Percentiles rank a stretch among this genome's conserved stretches.
Conservation (phyloP, 306 rosid species). For the Quercus mongolica region DNA sequence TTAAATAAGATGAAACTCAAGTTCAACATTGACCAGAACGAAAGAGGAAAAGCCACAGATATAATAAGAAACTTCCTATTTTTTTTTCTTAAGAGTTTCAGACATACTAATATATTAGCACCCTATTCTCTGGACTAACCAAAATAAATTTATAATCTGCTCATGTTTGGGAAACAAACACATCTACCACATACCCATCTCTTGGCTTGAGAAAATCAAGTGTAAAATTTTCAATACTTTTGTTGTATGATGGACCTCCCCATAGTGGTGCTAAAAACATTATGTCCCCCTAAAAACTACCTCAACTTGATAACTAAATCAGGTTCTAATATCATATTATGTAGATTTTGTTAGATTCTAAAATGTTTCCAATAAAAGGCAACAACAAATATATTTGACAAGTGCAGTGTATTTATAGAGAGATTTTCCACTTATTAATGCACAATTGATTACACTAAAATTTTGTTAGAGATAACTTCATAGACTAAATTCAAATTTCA, state of each 20-base stretch:
- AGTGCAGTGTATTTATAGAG: too few relatives aligned
- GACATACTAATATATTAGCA: not conserved
- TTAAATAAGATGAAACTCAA: not conserved
- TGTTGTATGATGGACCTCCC: conserved; percentile 36
- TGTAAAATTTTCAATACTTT: conserved; percentile 18
- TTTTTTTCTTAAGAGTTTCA: not conserved
- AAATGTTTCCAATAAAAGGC: too few relatives aligned
- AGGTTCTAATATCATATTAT: not conserved
- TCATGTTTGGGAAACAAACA: not conserved
- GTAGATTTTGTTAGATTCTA: not conserved
- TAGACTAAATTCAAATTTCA: too few relatives aligned
- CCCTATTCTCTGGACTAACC: not conserved
- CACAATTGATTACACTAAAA: too few relatives aligned
- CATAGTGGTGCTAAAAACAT: conserved; percentile 39
- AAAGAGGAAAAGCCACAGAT: not conserved
- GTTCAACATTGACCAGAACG: not conserved
- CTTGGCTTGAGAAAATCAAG: conserved; percentile 33
- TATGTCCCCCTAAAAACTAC: conserved; percentile 26
- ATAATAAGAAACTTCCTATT: not conserved
- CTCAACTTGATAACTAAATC: not conserved
- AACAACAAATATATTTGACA: too few relatives aligned
- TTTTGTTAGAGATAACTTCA: too few relatives aligned
- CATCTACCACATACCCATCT: conserved; percentile 32
- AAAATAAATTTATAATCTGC: not conserved
- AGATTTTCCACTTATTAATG: too few relatives aligned